Conservation (phyloP, 352 stramenopile species). For the Aphanomyces astaci region DNA sequence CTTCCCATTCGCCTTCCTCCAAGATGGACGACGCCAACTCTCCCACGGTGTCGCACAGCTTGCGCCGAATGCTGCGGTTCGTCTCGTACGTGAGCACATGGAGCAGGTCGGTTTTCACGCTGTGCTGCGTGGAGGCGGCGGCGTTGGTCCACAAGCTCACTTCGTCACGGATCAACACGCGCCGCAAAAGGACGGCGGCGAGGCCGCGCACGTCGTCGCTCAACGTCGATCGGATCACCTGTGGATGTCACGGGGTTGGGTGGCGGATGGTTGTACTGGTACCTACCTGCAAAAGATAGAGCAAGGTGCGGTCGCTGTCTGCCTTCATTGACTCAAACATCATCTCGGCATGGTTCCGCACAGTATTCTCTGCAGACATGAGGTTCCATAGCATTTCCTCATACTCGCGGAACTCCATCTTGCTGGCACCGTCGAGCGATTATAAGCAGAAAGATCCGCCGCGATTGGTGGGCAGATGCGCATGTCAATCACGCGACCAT, state of each 20-base stretch:
- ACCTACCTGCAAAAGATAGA: conserved; percentile 45
- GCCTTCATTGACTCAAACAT: conserved; percentile 57
- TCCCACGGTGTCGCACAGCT: conserved; percentile 77
- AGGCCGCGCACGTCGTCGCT: conserved; percentile 60
- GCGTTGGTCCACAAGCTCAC: conserved; percentile 70
- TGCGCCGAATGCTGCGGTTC: conserved; percentile 71
- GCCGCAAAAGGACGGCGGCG: conserved; percentile 62
- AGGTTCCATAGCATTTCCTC: conserved; percentile 63
- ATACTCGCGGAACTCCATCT: conserved; percentile 32
- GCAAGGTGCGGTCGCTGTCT: conserved; percentile 46
- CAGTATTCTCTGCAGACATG: conserved; percentile 59
- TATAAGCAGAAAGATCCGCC: not conserved
- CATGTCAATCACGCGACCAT: not conserved
- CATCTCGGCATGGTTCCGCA: conserved; percentile 56
- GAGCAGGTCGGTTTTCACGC: conserved; percentile 58
- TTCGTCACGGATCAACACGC: conserved; percentile 65
- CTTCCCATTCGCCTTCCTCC: conserved; percentile 73
- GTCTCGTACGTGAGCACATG: conserved; percentile 47
- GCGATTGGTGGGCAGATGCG: not conserved
- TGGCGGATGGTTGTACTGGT: no score
- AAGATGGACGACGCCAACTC: conserved; percentile 71
- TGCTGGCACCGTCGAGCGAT: not conserved
- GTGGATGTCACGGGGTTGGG: conserved; percentile 32
- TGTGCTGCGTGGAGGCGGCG: conserved; percentile 33
- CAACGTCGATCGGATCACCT: conserved; percentile 15